A percentile compares a stretch with the other conserved stretches of the same genome.
Conservation (phyloP, 225 moss, liverwort and hornwort species). For the Straminergon stramineum region DNA sequence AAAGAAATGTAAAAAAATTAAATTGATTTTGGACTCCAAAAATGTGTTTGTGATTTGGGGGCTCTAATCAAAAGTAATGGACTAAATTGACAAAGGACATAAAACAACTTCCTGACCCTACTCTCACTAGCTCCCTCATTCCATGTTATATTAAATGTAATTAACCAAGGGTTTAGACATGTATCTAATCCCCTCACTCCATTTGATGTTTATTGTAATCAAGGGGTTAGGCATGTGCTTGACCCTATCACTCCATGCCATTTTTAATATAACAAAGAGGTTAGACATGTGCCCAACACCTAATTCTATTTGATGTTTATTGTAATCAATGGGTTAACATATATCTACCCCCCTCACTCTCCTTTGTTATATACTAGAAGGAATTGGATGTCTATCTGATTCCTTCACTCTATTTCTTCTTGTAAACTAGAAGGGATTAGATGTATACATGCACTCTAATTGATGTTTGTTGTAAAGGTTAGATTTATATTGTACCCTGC, state of each 20-base stretch:
- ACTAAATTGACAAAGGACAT: background rate
- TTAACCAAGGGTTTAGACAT: background rate
- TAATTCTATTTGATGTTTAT: background rate
- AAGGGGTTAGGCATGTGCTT: background rate
- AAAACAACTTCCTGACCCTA: background rate
- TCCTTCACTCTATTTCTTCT: background rate
- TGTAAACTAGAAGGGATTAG: background rate
- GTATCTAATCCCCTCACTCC: fast-evolving
- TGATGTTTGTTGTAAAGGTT: background rate
- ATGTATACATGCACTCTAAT: background rate
- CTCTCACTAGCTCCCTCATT: fast-evolving
- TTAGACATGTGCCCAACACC: no score
- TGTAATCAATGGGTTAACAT: background rate
- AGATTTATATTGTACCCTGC: no score
- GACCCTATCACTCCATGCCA: fast-evolving
- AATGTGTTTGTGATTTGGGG: background rate
- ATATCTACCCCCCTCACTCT: background rate
- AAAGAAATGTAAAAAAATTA: background rate
- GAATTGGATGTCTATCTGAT: no score
- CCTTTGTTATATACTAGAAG: no score
- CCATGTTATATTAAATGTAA: background rate
- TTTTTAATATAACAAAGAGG: no score
- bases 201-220: background rate
- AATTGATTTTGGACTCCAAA: background rate
- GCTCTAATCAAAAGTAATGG: background rate